Evolutionary conservation across 257 asterid genomes (phyloP).

Genomic region (Capsicum rhomboideum): DNA sequence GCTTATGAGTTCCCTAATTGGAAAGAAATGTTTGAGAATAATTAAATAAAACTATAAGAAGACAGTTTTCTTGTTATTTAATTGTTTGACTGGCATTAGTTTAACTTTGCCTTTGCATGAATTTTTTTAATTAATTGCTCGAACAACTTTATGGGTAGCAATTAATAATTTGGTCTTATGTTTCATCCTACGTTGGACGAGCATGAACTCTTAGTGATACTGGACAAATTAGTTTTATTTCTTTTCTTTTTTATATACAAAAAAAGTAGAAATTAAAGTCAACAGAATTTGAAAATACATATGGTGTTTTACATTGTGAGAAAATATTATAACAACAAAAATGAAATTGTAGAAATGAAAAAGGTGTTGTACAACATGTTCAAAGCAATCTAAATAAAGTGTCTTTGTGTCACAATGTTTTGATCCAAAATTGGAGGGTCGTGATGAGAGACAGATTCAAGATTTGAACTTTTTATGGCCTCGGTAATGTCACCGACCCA

Average conservation of each 20-base stretch:
- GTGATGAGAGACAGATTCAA: neutral
- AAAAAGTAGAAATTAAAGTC: neutral
- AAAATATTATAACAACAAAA: neutral
- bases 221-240: neutral
- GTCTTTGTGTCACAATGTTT: neutral
- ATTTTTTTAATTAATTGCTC: neutral
- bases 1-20: neutral
- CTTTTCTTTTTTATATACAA: neutral
- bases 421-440: neutral
- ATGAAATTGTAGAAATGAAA: neutral
- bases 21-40: neutral
- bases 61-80: neutral
- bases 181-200: slow-evolving; percentile 1
- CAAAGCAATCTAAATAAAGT: neutral
- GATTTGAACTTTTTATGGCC: too few relatives aligned
- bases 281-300: neutral
- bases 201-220: neutral
- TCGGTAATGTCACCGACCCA: too few relatives aligned
- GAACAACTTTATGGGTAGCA: neutral
- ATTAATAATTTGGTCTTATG: neutral
- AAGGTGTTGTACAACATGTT: neutral
- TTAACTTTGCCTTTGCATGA: neutral
- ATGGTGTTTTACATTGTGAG: neutral
- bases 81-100: neutral
- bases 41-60: neutral